A percentile compares a stretch with the other conserved stretches of the same genome.
These are phyloP conservation scores for Cutaneotrichosporon arboriforme DNA, from an alignment of 1,284 basidiomycete species.

Conservation along the genomic window DNA sequence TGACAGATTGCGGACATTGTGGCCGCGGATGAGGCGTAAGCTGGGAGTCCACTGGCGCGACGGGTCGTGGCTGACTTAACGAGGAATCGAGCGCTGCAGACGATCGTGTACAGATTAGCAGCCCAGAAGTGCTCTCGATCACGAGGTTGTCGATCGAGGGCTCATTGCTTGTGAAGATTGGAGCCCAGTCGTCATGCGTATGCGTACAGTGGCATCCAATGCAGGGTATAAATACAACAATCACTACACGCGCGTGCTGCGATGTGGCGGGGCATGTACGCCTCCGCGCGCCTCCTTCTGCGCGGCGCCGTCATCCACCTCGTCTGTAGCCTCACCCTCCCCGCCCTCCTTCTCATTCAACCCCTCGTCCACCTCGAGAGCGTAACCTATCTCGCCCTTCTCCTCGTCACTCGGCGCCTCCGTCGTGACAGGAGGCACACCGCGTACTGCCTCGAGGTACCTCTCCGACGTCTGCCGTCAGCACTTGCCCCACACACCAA, in stretches of 20 bases:
- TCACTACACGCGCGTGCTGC: neutral
- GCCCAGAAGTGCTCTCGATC: too few relatives aligned
- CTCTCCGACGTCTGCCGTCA: constrained; percentile 27
- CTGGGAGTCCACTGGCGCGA: too few relatives aligned
- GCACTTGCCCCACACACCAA: neutral
- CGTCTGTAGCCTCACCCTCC: neutral
- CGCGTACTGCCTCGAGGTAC: constrained; percentile 32
- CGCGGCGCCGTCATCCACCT: neutral
- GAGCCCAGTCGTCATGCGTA: too few relatives aligned
- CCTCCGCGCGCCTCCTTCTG: neutral
- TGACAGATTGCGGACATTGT: too few relatives aligned
- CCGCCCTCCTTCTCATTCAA: neutral
- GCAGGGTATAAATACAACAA: constrained; percentile 5
- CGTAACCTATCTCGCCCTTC: neutral
- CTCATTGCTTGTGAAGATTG: too few relatives aligned
- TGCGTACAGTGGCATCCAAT: neutral
- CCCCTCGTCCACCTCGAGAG: neutral
- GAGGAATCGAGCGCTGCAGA: too few relatives aligned
- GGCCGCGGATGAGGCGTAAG: too few relatives aligned
- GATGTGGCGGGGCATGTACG: too few relatives aligned
- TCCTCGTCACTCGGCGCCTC: neutral
- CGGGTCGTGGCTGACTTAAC: too few relatives aligned
- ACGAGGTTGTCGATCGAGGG: too few relatives aligned
- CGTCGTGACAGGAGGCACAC: constrained; percentile 26
- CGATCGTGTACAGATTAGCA: too few relatives aligned